Evolutionary conservation across 2,329 filamentous ascomycete genomes (phyloP), one percentile per base, ranked within the genome.

Genomic region (Aureobasidium sp.): DNA sequence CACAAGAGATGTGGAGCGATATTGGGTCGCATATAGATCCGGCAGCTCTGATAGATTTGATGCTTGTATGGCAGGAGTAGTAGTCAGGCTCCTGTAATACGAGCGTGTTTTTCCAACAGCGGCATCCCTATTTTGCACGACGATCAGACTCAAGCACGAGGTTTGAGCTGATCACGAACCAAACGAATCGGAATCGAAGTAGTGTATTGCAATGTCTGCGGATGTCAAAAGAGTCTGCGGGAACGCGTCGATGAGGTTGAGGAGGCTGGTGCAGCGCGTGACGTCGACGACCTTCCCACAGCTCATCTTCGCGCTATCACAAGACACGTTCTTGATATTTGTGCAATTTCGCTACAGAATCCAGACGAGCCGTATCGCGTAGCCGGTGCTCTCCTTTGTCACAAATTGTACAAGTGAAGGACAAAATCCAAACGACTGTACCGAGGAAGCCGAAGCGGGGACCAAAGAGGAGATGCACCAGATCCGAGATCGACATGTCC

Each of bases 401-500:
- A 34, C 44, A 29, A 3, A 34, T 12, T 11, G 34, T 29, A 27
- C 36, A n/a, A 53, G 36, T 31, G 4, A 20, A 20, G 1, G 15
- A 8, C 31, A 34, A 11, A 34, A 11, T 12, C 12, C 31, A 34
- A 34, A 34, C 31, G 12, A 34, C 31, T 34, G 31, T 34, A 34
- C 31, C 31, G 31, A 34, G 31, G 31, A 55, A 55, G 51, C 51
- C 51, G 51, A 55, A 55, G 51, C 37, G 51, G 51, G 51, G 51
- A 41, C 14, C 20, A 11, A 22, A 17, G 49, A 39, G 49, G 51
- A 53, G 36, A 41, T 29, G 5, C 12, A 41, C 14, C 27, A 22
- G 22, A 55, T 25, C 51, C 51, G 51, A 55, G 51, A 37, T 55
- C 37, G 15, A 52, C 14, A 29, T 14, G 29, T 15, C 29, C 36